These are phyloP conservation scores for cucumber (Cucumis sativus) DNA, from an alignment of 306 rosid genomes.

Conservation along the genomic window DNA sequence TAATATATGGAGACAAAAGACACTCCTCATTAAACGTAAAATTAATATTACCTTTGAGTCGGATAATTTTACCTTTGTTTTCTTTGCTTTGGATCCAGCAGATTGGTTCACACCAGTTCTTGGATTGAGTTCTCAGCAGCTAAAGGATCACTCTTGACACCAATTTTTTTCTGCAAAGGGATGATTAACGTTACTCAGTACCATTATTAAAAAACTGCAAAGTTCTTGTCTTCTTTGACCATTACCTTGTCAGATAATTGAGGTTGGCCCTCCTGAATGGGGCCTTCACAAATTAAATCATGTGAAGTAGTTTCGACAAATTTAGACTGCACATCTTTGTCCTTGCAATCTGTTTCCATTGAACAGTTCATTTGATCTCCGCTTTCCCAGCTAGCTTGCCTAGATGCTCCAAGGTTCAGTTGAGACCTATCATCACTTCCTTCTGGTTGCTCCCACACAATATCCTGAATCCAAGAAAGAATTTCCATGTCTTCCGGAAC, in stretches of 20 bases:
- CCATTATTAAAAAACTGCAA: slow-evolving; percentile 24
- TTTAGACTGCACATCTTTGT: slow-evolving; percentile 55
- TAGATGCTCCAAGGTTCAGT: slow-evolving; percentile 49
- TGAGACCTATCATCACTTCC: slow-evolving; percentile 73
- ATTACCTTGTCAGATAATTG: slow-evolving; percentile 8
- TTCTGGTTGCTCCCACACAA: slow-evolving; percentile 35
- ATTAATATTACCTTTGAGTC: neutral
- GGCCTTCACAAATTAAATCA: slow-evolving; percentile 27
- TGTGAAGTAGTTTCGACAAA: slow-evolving; percentile 56
- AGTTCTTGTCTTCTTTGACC: slow-evolving; percentile 40
- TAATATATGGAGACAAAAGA: neutral
- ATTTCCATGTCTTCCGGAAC: slow-evolving; percentile 26
- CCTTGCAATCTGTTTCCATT: slow-evolving; percentile 53
- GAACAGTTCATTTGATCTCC: slow-evolving; percentile 60
- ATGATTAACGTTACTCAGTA: slow-evolving; percentile 18
- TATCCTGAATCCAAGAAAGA: slow-evolving; percentile 29
- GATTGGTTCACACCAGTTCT: slow-evolving; percentile 24
- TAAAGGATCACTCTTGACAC: slow-evolving; percentile 2
- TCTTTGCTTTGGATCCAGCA: slow-evolving; percentile 43
- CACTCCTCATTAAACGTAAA: too few relatives aligned
- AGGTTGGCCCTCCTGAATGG: slow-evolving; percentile 23
- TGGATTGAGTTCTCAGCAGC: neutral
- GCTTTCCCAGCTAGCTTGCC: slow-evolving; percentile 65
- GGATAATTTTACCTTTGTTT: slow-evolving; percentile 51
- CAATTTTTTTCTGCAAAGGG: slow-evolving; percentile 15